Evolutionary conservation across 805 yeast species (phyloP), one percentile per base, ranked within the genome.

Genomic region (Cephaloascus albidus): DNA sequence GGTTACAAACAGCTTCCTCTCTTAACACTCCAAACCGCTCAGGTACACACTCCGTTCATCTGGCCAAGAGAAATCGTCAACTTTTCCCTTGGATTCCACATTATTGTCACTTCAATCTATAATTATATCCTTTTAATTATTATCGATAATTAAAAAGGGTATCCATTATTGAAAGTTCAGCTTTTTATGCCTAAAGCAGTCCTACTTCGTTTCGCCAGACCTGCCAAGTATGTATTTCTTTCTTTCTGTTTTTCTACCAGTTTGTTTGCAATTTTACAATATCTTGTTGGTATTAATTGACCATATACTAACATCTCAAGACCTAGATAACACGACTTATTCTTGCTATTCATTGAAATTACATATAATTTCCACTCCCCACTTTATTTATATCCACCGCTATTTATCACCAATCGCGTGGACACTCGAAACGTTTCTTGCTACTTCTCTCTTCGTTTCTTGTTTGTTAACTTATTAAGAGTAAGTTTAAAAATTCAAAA

Each of bases 381-480:
- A n/a, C n/a, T n/a, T n/a, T n/a, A n/a, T n/a, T n/a, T n/a, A n/a
- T n/a, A n/a, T n/a, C n/a, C n/a, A n/a, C n/a, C n/a, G n/a, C n/a
- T n/a, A n/a, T n/a, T n/a, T n/a, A n/a, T n/a, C 18, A 10, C 10
- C 35, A 8, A 15, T 15, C 10, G 10, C 12, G 35, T 32, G 18
- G 35, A 37, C 18, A 38, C 47, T 48, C 58, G 68, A 56, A 55
- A 59, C 68, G 70, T 63, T 61, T 64, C 70, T 64, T 63, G 68
- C 66, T 62, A 64, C 70, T 64, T 64, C 70, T 64, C 69, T 63
- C 58, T 51, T 57, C 68, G 68, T 60, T 60, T 63, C 67, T 53
- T 26, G 15, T 12, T 36, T 26, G 15, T 18, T 34, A 20, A 18
- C 17, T 34, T 12, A 5, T 15, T 34, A 14, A 34, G 42, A 26